Conservation (phyloP, 176 grass and related monocot species). For the Guadua angustifolia region DNA sequence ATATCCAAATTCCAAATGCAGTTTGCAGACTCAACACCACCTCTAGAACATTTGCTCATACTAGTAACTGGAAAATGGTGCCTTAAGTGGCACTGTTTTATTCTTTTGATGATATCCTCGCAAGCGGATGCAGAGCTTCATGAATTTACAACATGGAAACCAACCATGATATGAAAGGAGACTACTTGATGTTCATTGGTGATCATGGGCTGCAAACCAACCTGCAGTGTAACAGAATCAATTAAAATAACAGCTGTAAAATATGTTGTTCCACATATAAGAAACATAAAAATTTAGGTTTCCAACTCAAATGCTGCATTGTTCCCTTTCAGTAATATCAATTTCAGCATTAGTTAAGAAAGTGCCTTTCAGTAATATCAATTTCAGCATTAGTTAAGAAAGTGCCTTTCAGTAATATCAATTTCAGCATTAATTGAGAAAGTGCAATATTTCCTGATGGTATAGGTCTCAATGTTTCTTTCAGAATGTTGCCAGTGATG, state of each 20-base stretch:
- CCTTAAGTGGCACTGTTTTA: constrained; percentile 30
- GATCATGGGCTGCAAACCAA: constrained; percentile 41
- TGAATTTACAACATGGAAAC: constrained; percentile 35
- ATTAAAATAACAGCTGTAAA: neutral
- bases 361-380: neutral
- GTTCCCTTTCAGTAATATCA: neutral
- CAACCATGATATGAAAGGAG: neutral
- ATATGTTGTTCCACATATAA: neutral
- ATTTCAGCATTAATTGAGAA: neutral
- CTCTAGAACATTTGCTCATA: constrained; percentile 32
- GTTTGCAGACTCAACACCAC: neutral
- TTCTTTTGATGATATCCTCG: constrained; percentile 31
- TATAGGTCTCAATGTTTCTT: neutral
- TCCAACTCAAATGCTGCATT: neutral
- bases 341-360: neutral
- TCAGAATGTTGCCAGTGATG: neutral
- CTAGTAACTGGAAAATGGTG: constrained; percentile 32
- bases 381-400: neutral
- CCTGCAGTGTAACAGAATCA: constrained; percentile 19
- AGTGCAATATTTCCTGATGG: neutral
- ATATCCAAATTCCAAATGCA: constrained; percentile 2
- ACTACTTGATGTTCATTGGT: neutral
- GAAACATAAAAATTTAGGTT: neutral
- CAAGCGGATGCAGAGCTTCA: constrained; percentile 26
- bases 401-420: neutral